Evolutionary conservation across 1,139 yeast species (phyloP), one percentile per base, ranked within the genome.

Genomic region (Yamadazyma aaseri): DNA sequence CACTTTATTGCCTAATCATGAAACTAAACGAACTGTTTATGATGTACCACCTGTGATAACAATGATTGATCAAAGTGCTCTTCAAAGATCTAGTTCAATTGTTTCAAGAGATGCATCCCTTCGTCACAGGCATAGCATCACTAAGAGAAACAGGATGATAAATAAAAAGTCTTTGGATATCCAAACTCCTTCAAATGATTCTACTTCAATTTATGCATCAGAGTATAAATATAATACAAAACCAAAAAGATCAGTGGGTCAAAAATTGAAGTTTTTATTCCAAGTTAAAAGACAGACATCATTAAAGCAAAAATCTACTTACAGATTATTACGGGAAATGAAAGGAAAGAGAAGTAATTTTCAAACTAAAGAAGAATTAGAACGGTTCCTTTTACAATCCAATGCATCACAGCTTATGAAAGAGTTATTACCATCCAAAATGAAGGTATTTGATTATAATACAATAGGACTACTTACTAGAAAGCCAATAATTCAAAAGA

Each of bases 281-380:
- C 72, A 73, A 3, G 70, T 66, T 2, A 55, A 49, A 31, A 44
- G 73, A 26, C 55, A 55, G 28, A 57, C 57, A 4, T 65, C 73
- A 1, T 56, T 66, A 32, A 65, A 62, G 38, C 49, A 46, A 41
- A 17, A 40, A 42, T 20, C 47, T 14, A 21, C 60, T 45, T 43
- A 42, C 42, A 39, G 35, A 21, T 32, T 43, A 12, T 31, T 48
- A 16, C 38, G 40, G 21, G 44, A 55, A 8, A 28, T 46, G 5
- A 44, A 41, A 29, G 34, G 40, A 12, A 45, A 36, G n/a, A 34
- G 36, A 12, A 45, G 60, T 15, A 54, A 57, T 20, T 68, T 68
- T 39, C 39, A 46, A 9, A 48, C 52, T 3, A 49, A 45, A 30
- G 47, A 53, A 6, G 64, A 63, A 11, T 41, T 68, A 9, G 51